Percentiles rank a stretch among this genome's conserved stretches.
Conservation (phyloP, 805 yeast species). For the Lachancea mirantina region DNA sequence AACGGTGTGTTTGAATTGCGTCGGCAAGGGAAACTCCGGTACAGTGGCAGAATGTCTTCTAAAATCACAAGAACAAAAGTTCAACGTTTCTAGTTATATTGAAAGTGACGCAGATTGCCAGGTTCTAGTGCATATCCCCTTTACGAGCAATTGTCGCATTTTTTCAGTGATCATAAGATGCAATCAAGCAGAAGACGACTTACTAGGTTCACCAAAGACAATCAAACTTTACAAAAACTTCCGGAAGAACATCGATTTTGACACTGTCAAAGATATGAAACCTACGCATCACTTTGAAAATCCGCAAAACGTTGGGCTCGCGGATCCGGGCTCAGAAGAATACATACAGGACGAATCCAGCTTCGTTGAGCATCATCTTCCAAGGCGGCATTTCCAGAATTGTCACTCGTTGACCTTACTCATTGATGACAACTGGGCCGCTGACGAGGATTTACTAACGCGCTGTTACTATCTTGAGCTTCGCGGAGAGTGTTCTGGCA, state of each 20-base stretch:
- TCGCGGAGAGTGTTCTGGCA: slow-evolving; percentile 55
- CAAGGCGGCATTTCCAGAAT: slow-evolving; percentile 67
- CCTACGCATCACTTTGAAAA: slow-evolving; percentile 51
- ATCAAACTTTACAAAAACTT: slow-evolving; percentile 67
- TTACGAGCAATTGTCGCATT: slow-evolving; percentile 65
- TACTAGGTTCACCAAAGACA: slow-evolving; percentile 60
- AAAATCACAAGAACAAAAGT: slow-evolving; percentile 44
- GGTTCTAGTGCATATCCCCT: slow-evolving; percentile 69
- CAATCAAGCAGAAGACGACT: slow-evolving; percentile 32
- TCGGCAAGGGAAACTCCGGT: slow-evolving; percentile 36
- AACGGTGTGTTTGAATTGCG: slow-evolving; percentile 57
- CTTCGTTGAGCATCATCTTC: slow-evolving; percentile 76
- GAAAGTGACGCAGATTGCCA: slow-evolving; percentile 80
- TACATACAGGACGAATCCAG: slow-evolving; percentile 39
- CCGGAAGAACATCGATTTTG: slow-evolving; percentile 63
- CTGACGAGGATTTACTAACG: slow-evolving; percentile 51
- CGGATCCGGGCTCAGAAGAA: slow-evolving; percentile 26
- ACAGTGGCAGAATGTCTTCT: slow-evolving; percentile 42
- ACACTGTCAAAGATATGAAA: slow-evolving; percentile 41
- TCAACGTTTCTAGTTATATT: slow-evolving; percentile 39
- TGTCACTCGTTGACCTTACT: slow-evolving; percentile 61
- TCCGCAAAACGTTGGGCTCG: slow-evolving; percentile 48
- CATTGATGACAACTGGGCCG: slow-evolving; percentile 58
- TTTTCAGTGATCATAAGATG: slow-evolving; percentile 68
- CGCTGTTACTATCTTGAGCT: slow-evolving; percentile 66